Percentiles rank a stretch among this genome's conserved stretches.
These are phyloP conservation scores for Diospyros lotus DNA, from an alignment of 148 eudicot genomes.

Conservation along the genomic window DNA sequence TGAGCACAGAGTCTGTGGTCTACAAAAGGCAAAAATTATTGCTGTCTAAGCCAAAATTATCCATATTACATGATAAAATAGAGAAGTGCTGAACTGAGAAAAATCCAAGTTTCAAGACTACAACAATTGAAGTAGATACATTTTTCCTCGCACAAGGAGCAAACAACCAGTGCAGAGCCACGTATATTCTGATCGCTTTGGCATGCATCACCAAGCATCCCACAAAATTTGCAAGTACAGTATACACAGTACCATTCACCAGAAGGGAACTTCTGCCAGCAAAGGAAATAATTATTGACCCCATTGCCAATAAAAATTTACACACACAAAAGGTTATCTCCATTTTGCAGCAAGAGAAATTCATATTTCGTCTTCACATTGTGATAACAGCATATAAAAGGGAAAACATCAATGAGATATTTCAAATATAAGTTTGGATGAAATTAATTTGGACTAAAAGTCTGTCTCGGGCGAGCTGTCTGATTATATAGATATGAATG, in stretches of 20 bases:
- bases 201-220: constrained; percentile 31
- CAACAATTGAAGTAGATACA: constrained; percentile 34
- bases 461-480: too few relatives aligned
- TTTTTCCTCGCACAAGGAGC: constrained; percentile 81
- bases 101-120: not conserved
- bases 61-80: constrained; percentile 6
- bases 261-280: constrained; percentile 65
- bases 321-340: not conserved
- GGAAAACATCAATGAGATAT: too few relatives aligned
- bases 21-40: constrained; percentile 26
- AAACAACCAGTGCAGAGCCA: constrained; percentile 40
- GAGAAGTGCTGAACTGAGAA: constrained; percentile 4
- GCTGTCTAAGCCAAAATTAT: constrained; percentile 15
- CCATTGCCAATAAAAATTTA: not conserved
- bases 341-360: too few relatives aligned
- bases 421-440: too few relatives aligned
- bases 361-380: too few relatives aligned
- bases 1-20: constrained; percentile 56
- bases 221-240: constrained; percentile 92
- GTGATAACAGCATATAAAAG: too few relatives aligned
- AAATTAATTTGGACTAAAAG: too few relatives aligned
- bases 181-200: constrained; percentile 29
- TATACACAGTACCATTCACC: constrained; percentile 90
- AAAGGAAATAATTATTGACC: constrained; percentile 4
- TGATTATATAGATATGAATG: too few relatives aligned